These are phyloP conservation scores for Solanum chilense DNA, from an alignment of 257 asterid species.

Conservation along the genomic window DNA sequence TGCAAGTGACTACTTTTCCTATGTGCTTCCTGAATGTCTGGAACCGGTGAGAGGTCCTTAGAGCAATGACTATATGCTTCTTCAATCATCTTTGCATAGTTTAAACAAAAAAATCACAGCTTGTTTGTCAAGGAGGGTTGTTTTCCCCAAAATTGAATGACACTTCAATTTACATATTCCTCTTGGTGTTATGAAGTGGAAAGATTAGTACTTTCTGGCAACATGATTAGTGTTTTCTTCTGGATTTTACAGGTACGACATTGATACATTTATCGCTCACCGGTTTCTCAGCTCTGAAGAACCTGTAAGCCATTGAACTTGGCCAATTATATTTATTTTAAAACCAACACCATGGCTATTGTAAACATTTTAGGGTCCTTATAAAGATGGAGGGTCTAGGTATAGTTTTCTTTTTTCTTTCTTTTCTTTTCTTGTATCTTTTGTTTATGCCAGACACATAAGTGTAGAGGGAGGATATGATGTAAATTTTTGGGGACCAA, in stretches of 20 bases:
- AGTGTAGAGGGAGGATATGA: too few species aligned
- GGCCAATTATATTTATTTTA: background rate
- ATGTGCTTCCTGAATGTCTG: background rate
- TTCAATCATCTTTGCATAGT: background rate
- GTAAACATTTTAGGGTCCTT: too few species aligned
- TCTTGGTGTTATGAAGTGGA: background rate
- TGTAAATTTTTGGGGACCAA: too few species aligned
- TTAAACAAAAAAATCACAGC: background rate
- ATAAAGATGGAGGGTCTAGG: too few species aligned
- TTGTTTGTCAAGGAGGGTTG: background rate
- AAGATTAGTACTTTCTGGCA: background rate
- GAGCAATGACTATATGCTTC: background rate
- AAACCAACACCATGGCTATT: background rate
- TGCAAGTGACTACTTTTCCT: background rate
- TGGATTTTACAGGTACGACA: conserved; percentile 64
- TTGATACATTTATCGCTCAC: conserved; percentile 58
- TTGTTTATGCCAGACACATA: too few species aligned
- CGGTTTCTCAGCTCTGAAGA: conserved; percentile 50
- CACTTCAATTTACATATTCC: background rate
- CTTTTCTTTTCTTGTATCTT: too few species aligned
- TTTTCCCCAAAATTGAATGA: background rate
- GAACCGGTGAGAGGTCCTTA: background rate
- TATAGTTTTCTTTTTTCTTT: too few species aligned
- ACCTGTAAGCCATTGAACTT: conserved; percentile 46
- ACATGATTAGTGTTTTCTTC: background rate